Evolutionary conservation across 805 yeast genomes (phyloP).

Genomic region (Yamadazyma olivae): DNA sequence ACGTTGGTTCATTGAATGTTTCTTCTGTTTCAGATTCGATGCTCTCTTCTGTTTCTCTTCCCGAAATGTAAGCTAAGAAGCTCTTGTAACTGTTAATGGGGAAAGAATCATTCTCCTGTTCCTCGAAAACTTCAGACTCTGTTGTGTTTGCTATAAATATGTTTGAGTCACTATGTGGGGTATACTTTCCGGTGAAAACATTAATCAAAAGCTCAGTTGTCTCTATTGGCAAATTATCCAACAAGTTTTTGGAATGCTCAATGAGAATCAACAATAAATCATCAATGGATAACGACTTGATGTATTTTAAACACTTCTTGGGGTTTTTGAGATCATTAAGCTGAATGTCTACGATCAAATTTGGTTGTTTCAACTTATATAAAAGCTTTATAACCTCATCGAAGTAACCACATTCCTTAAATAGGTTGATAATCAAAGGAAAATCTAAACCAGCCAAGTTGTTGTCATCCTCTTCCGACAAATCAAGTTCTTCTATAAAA

Average conservation of each 20-base stretch:
- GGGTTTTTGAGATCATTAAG: constrained; percentile 53
- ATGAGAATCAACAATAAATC: constrained; percentile 72
- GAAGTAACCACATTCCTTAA: constrained; percentile 68
- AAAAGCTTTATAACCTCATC: constrained; percentile 69
- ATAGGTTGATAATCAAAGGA: constrained; percentile 61
- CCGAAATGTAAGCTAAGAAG: constrained; percentile 27
- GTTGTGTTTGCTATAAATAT: not conserved
- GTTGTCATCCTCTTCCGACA: constrained; percentile 13
- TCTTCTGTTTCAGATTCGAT: not conserved
- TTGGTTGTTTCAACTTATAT: constrained; percentile 68
- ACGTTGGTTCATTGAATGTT: constrained; percentile 50
- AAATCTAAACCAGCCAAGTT: constrained; percentile 53
- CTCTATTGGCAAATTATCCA: constrained; percentile 70
- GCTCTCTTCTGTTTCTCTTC: constrained; percentile 11
- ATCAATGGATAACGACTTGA: constrained; percentile 67
- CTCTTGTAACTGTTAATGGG: constrained; percentile 30
- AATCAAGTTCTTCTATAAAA: constrained; percentile 48
- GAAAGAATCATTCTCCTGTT: constrained; percentile 12
- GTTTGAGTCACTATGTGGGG: constrained; percentile 31
- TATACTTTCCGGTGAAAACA: constrained; percentile 83
- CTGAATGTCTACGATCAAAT: constrained; percentile 71
- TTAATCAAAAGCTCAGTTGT: constrained; percentile 81
- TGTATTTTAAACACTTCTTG: constrained; percentile 53
- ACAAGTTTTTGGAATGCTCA: constrained; percentile 59
- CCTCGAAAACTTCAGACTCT: not conserved